Evolutionary conservation across 2,329 filamentous ascomycete genomes (phyloP).

Genomic region (Trichoderma sp.): DNA sequence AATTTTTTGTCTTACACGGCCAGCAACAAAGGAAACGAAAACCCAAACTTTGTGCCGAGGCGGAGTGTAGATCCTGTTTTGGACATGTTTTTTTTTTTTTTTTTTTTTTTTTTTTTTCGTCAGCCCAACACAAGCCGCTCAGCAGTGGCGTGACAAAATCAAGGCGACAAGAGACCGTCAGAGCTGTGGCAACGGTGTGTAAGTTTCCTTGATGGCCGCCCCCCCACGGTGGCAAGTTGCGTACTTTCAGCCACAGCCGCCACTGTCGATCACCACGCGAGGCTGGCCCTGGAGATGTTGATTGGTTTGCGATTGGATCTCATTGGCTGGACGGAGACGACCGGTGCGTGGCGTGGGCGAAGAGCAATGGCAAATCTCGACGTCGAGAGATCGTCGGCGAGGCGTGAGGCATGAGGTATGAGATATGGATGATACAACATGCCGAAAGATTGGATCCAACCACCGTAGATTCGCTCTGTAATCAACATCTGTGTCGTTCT

Average conservation of each 20-base stretch:
- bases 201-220: not conserved
- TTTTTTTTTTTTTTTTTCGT: too few relatives aligned
- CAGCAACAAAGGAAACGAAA: not conserved
- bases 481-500: not conserved
- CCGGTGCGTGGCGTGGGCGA: not conserved
- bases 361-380: not conserved
- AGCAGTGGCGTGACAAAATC: not conserved
- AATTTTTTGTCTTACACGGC: not conserved
- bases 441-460: not conserved
- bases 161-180: not conserved
- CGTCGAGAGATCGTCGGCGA: not conserved
- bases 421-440: not conserved
- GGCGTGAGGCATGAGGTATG: too few relatives aligned
- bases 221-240: not conserved
- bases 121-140: not conserved
- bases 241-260: not conserved
- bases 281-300: not conserved
- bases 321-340: not conserved
- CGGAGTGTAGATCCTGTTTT: not conserved
- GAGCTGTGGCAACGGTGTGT: not conserved
- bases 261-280: slow-evolving; percentile 7
- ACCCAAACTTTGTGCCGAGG: not conserved
- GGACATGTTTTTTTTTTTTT: too few relatives aligned
- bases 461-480: not conserved
- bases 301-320: not conserved